phyloP scores from a whole-genome alignment of 331 rosid genomes.

The Rosa hybrid region DNA sequence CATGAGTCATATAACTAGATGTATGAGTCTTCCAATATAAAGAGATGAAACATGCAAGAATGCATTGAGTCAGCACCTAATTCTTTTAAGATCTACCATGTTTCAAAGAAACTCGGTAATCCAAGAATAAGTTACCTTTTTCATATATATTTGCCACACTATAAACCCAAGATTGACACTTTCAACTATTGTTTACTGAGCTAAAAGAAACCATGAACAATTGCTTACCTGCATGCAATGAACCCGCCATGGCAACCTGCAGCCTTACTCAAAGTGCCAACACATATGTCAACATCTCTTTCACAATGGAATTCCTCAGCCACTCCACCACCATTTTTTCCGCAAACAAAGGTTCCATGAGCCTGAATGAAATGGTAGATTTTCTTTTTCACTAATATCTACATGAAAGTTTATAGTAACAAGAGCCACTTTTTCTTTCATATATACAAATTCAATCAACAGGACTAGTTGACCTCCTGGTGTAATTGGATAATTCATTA shows the following conservation, averaged over 20 bases:
- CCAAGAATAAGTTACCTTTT: not conserved
- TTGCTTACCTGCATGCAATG: conserved; percentile 90
- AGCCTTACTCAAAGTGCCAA: conserved; percentile 94
- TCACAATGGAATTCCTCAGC: conserved; percentile 90
- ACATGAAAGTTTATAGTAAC: not conserved
- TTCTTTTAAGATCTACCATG: not conserved
- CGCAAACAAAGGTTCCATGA: conserved; percentile 94
- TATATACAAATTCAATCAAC: not conserved
- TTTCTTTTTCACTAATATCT: not conserved
- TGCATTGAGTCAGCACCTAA: not conserved
- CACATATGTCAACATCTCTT: conserved; percentile 78
- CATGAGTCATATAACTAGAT: not conserved
- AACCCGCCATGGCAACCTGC: conserved; percentile 98
- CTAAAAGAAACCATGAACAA: conserved; percentile 11
- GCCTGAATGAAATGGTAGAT: conserved; percentile 48
- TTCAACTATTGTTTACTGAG: no score
- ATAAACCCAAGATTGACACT: not conserved
- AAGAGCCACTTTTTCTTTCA: not conserved
- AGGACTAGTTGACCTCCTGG: not conserved
- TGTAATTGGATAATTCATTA: not conserved
- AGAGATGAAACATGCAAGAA: not conserved
- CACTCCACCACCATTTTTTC: conserved; percentile 92
- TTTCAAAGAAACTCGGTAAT: not conserved
- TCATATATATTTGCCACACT: not conserved
- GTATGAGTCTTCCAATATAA: not conserved